Percentiles rank a stretch among this genome's conserved stretches.
Conservation (phyloP, 2,329 filamentous ascomycete genomes). For the Capronia coronata region DNA sequence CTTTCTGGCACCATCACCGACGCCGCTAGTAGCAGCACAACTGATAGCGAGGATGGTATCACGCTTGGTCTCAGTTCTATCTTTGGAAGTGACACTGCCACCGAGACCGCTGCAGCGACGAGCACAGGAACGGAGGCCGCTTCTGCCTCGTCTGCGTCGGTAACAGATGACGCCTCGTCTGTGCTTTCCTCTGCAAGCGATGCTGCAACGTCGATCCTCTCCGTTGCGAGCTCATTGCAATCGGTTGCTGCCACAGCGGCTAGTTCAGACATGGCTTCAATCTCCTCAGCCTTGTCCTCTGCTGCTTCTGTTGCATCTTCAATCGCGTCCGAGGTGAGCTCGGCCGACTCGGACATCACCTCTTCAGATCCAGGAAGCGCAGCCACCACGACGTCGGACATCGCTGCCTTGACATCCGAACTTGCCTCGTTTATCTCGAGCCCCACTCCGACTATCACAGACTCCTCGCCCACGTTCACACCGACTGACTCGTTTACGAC, state of each 20-base stretch:
- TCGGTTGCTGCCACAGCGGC: conserved; percentile 18
- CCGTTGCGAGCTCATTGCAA: conserved; percentile 20
- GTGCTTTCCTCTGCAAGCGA: conserved; percentile 16
- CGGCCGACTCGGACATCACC: conserved; percentile 14
- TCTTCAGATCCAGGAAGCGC: conserved; percentile 3
- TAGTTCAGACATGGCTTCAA: conserved; percentile 16
- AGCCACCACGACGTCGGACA: conserved; percentile 8
- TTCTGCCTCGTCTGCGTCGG: conserved; percentile 7
- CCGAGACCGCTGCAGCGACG: conserved; percentile 22
- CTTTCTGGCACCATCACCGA: conserved; percentile 9
- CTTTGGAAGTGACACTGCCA: conserved; percentile 8
- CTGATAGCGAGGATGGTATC: conserved; percentile 5
- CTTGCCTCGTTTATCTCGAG: conserved; percentile 5
- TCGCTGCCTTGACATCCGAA: conserved; percentile 8
- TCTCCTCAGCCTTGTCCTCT: conserved; percentile 22
- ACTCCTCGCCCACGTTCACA: background rate
- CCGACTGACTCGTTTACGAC: background rate
- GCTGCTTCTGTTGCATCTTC: conserved; percentile 17
- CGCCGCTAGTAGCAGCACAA: conserved; percentile 3
- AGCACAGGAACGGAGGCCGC: conserved; percentile 22
- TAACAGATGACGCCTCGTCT: conserved; percentile 10
- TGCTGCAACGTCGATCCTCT: conserved; percentile 20
- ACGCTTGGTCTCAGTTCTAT: conserved; percentile 17
- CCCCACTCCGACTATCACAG: background rate
- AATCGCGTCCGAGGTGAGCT: conserved; percentile 19